Conservation (phyloP, 2,329 filamentous ascomycete genomes). For the Diplodia scrobiculata region DNA sequence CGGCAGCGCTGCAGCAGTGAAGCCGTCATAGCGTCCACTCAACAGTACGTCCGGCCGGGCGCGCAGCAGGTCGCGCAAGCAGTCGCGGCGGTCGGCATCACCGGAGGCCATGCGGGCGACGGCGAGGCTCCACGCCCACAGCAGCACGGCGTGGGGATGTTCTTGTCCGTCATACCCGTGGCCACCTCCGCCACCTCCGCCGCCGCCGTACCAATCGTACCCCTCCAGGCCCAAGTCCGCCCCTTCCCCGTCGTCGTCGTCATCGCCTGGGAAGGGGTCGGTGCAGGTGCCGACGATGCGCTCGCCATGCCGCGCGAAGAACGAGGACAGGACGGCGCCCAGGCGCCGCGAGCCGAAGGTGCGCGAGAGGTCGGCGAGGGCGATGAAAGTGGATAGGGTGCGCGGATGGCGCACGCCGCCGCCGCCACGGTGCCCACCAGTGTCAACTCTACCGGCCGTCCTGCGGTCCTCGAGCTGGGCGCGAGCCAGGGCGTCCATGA, state of each 20-base stretch:
- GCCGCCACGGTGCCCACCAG: not conserved
- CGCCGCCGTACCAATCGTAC: not conserved
- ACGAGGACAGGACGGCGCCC: not conserved
- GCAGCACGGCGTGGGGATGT: constrained; percentile 11
- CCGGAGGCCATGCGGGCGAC: constrained; percentile 4
- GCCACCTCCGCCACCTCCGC: too few species aligned
- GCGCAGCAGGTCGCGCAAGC: constrained; percentile 1
- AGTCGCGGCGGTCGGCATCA: constrained; percentile 2
- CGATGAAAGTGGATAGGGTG: constrained; percentile 7
- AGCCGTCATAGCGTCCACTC: not conserved
- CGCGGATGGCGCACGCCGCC: not conserved
- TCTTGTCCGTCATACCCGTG: not conserved
- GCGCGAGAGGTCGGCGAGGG: constrained; percentile 22
- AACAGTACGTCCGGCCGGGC: constrained; percentile 12
- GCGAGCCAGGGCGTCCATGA: constrained; percentile 4
- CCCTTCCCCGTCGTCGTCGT: not conserved
- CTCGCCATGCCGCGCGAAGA: constrained; percentile 17
- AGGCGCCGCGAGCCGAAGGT: constrained; percentile 12
- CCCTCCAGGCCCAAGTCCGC: not conserved
- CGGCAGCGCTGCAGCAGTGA: not conserved
- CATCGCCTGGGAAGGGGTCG: not conserved
- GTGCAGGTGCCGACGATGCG: not conserved
- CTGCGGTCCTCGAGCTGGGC: constrained; percentile 4
- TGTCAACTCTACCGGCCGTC: not conserved
- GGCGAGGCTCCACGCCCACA: constrained; percentile 19